Base-by-base conservation (phyloP, 768 basidiomycete species). In the Cyclocybe aegerita region DNA sequence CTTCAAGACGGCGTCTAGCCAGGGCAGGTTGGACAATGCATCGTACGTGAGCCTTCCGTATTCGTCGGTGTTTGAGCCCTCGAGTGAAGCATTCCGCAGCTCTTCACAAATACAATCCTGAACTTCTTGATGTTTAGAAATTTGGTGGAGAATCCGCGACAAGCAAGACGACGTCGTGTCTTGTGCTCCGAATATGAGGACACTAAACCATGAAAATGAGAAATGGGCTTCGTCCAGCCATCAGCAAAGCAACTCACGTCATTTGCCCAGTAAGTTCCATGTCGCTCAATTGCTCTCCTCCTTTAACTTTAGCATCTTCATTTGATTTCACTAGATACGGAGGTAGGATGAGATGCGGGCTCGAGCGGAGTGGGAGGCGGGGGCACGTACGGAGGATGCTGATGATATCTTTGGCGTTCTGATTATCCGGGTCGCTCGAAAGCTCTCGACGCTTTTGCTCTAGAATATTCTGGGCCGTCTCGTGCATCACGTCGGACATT, bases 401-500 rank as follows among this genome's bases (percentile, higher is more conserved):
- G 48, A 79, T 78, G 31, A 82, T 73, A 61, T 81, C 79, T 50
- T 75, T 80, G 59, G 60, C 67, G 45, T 35, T 56, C 46, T 54
- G 66, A 34, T 50, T 62, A 49, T 46, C 64, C 40, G 45, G 47
- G 12, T 45, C 63, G 40, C 54, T 12, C 55, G 61, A 48, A 36
- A 66, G 57, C 38, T 42, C 67, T 31, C 47, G 51, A 46, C 71
- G 66, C 57, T 77, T 76, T 46, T 67, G 59, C 40, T 66, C 58
- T 43, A 80, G 60, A 40, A 81, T 77, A 3, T 60, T 58, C 15
- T 59, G 52, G 1, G 77, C 76, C 3, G 71, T 72, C 35, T 68
- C 54, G 43, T 79, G 65, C 73, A 81, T 75, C 7, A 73, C 63
- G 55, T 80, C 79, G n/a, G 75, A 70, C 57, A 79, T 78, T 5